Conservation (phyloP, 2,329 filamentous ascomycete species). For the Cryphonectria parasitica region DNA sequence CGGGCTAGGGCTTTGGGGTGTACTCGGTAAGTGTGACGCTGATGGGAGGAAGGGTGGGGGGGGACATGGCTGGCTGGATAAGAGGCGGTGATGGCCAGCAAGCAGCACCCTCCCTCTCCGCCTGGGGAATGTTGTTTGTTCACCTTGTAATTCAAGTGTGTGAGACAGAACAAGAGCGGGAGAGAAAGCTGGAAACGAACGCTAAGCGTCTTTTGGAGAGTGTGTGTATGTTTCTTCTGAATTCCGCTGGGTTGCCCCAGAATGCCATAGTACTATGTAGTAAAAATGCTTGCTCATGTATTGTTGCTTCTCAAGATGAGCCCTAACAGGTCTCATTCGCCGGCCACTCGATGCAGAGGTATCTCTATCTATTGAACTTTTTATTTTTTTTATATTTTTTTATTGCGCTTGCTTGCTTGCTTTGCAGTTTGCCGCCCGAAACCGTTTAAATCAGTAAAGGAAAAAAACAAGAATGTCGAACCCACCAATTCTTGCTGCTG, state of each 20-base stretch:
- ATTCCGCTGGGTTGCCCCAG: not conserved
- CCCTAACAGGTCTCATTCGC: not conserved
- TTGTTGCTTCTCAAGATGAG: not conserved
- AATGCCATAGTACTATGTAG: no score
- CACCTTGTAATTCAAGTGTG: not conserved
- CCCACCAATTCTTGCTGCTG: constrained; percentile 12
- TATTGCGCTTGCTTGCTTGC: not conserved
- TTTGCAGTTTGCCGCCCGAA: not conserved
- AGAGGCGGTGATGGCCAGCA: not conserved
- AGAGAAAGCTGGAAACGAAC: not conserved
- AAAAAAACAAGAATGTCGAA: not conserved
- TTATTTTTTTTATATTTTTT: not conserved
- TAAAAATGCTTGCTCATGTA: not conserved
- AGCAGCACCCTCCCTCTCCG: not conserved
- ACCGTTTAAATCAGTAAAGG: not conserved
- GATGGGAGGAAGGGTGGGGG: not conserved
- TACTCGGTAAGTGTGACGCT: not conserved
- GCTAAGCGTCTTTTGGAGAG: not conserved
- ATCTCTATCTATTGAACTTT: constrained; percentile 11
- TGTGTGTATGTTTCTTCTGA: not conserved
- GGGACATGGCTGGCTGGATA: not conserved
- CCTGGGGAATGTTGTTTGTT: not conserved
- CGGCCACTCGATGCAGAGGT: constrained; percentile 9
- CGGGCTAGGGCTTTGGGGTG: not conserved
- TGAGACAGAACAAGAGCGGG: not conserved